These are phyloP conservation scores for Sedum album DNA, from an alignment of 164 flowering plant species.

Conservation along the genomic window DNA sequence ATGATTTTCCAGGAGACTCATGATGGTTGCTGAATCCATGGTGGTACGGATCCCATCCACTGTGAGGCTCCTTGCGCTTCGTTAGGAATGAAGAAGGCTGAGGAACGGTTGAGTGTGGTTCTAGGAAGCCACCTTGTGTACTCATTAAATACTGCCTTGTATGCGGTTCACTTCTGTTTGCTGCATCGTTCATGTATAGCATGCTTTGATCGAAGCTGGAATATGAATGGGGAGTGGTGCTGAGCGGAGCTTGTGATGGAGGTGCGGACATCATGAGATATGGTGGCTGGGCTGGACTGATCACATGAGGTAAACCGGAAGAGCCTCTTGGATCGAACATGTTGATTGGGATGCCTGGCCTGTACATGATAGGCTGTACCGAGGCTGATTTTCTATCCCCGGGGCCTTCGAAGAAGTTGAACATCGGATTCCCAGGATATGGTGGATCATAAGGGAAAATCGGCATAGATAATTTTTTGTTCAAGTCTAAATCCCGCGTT, in stretches of 20 bases:
- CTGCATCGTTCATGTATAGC: conserved; percentile 26
- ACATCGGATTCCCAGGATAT: conserved; percentile 20
- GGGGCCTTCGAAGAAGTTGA: conserved; percentile 22
- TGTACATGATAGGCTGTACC: conserved; percentile 22
- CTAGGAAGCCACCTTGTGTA: background rate
- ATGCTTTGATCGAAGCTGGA: conserved; percentile 50
- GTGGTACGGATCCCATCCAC: background rate
- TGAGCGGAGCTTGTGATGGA: conserved; percentile 31
- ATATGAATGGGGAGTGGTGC: conserved; percentile 10
- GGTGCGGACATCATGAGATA: conserved; percentile 30
- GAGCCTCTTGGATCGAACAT: background rate
- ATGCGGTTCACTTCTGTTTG: background rate
- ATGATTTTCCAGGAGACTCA: background rate
- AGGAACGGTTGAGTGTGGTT: background rate
- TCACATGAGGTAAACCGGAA: conserved; percentile 20
- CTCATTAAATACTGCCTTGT: conserved; percentile 17
- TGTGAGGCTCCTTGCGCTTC: conserved; percentile 4
- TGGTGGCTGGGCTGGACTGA: conserved; percentile 41
- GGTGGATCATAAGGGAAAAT: conserved; percentile 30
- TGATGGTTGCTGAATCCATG: background rate
- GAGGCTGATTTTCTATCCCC: conserved; percentile 33
- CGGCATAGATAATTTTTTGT: conserved; percentile 43
- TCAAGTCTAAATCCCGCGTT: conserved; percentile 64
- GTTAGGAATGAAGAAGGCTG: background rate
- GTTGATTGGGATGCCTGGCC: conserved; percentile 33